These are phyloP conservation scores for Cochlearia excelsa DNA, from an alignment of 345 rosid species.

Conservation along the genomic window DNA sequence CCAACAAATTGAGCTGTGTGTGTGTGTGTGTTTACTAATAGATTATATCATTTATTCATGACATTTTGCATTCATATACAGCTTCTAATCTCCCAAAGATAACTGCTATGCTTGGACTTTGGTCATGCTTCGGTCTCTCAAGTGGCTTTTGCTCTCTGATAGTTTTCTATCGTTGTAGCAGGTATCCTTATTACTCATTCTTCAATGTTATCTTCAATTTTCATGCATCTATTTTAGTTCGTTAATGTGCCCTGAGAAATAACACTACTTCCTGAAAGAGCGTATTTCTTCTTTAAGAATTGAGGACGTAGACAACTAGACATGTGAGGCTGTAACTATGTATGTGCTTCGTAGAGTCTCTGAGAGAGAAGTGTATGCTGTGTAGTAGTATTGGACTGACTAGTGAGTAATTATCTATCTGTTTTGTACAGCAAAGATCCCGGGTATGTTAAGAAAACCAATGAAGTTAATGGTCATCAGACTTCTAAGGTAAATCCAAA, in stretches of 20 bases:
- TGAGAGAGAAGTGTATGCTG: not conserved
- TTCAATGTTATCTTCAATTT: not conserved
- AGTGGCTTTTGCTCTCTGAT: constrained; percentile 55
- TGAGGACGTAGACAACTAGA: not conserved
- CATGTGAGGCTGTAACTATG: constrained; percentile 17
- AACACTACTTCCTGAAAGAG: not conserved
- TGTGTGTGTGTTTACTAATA: constrained; percentile 5
- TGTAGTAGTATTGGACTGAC: constrained; percentile 5
- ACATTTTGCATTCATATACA: constrained; percentile 37
- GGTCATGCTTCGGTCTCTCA: constrained; percentile 78
- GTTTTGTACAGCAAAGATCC: constrained; percentile 79
- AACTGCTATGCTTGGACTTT: constrained; percentile 79
- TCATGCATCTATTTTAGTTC: constrained; percentile 3
- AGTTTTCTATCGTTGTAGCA: constrained; percentile 65
- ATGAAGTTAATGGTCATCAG: constrained; percentile 39
- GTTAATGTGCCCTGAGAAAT: not conserved
- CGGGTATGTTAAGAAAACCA: constrained; percentile 57
- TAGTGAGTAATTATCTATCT: constrained; percentile 15
- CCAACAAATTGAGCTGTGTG: constrained; percentile 9
- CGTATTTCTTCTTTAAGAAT: constrained; percentile 7
- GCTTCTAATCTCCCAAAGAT: constrained; percentile 78
- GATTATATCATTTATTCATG: constrained; percentile 16
- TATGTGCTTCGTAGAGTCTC: constrained; percentile 6
- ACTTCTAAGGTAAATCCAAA: constrained; percentile 10
- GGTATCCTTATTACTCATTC: constrained; percentile 47